Evolutionary conservation across 1,284 basidiomycete genomes (phyloP).

Genomic region (Inonotus hispidus): DNA sequence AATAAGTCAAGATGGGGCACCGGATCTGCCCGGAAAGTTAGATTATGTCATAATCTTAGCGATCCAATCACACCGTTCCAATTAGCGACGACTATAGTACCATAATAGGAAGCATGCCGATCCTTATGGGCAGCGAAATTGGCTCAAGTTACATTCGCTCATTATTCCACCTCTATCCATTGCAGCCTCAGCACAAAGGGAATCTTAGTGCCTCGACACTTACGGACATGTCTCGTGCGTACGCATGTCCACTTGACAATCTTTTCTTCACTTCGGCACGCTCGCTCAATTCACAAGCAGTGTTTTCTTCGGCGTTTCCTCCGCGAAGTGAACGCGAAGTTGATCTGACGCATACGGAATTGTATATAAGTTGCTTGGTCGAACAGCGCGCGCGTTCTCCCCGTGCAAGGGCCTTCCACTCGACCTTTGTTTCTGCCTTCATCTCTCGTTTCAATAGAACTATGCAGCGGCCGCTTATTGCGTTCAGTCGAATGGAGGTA

Average conservation of each 20-base stretch:
- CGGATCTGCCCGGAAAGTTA: slow-evolving; percentile 7
- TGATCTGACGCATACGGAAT: background rate
- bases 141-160: background rate
- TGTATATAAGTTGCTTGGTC: background rate
- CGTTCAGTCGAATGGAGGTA: too few relatives aligned
- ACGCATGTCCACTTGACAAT: background rate
- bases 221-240: too few relatives aligned
- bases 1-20: background rate
- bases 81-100: background rate
- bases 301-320: slow-evolving; percentile 3
- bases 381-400: too few relatives aligned
- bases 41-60: background rate
- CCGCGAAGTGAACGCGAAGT: background rate
- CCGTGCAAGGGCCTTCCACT: too few relatives aligned
- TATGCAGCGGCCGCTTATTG: too few relatives aligned
- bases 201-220: background rate
- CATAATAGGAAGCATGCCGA: background rate
- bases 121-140: background rate
- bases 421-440: too few relatives aligned
- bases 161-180: too few relatives aligned
- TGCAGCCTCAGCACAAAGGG: background rate
- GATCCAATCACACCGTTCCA: background rate
- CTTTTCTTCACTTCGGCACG: background rate
- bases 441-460: too few relatives aligned
- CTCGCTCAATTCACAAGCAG: background rate